Base-by-base conservation (phyloP, 306 rosid species). In the Vigna unguiculata region DNA sequence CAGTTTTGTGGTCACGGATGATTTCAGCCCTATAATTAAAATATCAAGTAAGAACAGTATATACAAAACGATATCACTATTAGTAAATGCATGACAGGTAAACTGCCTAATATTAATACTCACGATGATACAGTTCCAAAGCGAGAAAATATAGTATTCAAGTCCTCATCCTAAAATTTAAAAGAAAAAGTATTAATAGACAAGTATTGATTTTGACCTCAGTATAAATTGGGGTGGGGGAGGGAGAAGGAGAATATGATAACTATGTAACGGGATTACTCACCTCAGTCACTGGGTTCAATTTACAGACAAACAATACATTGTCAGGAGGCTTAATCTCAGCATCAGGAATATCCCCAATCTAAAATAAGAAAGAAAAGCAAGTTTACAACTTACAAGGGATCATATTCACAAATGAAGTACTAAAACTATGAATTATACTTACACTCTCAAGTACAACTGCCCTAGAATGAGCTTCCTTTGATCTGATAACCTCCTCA, bases 401-500 rank as follows among this genome's bases (percentile, higher is more conserved):
- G 58, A 69, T 53, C 64, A 72, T 10, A 60, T 48, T 51, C 69
- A 57, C 65, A 51, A 25, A 53, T 4, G 52, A 55, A 65, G 60
- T 49, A 51, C 68, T 34, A 70, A 48, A 43, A 72, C 43, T 16
- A 34, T 32, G 78, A 6, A 58, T 55, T 30, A 41, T 80, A 66
- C 99, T 89, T 86, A 92, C 97, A 90, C 89, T 92, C 86, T 95
- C 99, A 78, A 95, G 97, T 68, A 95, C 96, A 73, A 95, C 99
- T 46, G 97, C 97, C 34, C 99, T 87, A 36, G 99, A 92, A 80
- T 83, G 97, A 13, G 97, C 99, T 40, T 90, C 97, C 84, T 92
- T 92, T 22, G 91, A 16, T 32, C 91, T 92, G 68, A 92, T 80
- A 78, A 91, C 89, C 90, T 90, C 99, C 81, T 88, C 96, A 70